Evolutionary conservation across 345 rosid genomes (phyloP).

Genomic region (Citrus medica): DNA sequence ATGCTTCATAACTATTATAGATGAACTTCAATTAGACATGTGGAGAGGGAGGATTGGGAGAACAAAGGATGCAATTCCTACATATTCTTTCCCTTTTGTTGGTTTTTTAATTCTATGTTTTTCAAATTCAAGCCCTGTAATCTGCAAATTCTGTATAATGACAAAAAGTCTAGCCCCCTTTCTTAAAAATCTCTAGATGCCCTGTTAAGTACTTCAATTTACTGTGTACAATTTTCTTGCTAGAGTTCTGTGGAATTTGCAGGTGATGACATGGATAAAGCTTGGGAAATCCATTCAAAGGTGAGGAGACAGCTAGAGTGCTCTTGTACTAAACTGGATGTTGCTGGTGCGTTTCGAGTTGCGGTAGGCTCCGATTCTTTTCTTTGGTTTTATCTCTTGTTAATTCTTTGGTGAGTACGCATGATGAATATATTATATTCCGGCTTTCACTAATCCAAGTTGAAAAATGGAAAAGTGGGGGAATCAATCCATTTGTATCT

Average conservation of each 20-base stretch:
- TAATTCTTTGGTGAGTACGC: background rate
- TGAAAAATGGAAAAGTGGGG: too few species aligned
- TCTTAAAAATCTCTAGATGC: background rate
- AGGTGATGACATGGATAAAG: background rate
- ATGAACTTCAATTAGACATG: background rate
- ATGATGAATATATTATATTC: background rate
- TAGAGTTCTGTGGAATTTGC: background rate
- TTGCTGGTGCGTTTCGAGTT: background rate
- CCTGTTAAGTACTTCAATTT: background rate
- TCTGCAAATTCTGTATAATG: slow-evolving; percentile 16
- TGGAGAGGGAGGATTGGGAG: background rate
- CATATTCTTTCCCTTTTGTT: slow-evolving; percentile 1
- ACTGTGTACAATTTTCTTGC: background rate
- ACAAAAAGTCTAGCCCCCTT: background rate
- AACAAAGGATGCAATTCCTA: background rate
- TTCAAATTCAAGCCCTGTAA: background rate
- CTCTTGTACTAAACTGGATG: background rate
- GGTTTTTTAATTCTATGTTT: background rate
- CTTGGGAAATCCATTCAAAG: background rate
- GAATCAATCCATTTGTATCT: too few species aligned
- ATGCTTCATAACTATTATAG: background rate
- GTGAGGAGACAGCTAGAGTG: background rate
- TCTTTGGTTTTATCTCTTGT: background rate
- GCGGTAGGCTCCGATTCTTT: background rate
- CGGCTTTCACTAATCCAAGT: too few species aligned